Conservation (phyloP, 1,284 basidiomycete species). For the Coniferiporia weirii region DNA sequence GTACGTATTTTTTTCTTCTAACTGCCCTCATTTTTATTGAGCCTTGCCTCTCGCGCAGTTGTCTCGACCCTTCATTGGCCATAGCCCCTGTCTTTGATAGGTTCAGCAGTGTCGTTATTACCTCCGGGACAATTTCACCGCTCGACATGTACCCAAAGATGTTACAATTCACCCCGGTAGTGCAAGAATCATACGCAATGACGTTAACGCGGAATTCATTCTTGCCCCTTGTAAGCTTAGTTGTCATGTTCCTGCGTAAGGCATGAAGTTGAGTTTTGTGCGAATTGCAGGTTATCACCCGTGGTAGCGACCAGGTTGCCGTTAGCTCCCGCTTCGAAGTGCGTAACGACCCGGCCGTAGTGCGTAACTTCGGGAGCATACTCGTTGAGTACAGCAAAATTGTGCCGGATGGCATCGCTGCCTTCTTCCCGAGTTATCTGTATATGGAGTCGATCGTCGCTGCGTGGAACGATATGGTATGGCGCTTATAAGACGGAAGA, state of each 20-base stretch:
- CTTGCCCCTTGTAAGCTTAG: slow-evolving; percentile 75
- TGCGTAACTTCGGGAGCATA: slow-evolving; percentile 98
- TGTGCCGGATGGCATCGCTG: slow-evolving; percentile 98
- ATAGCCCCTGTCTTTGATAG: slow-evolving; percentile 98
- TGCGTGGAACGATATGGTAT: slow-evolving; percentile 99
- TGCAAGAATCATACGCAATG: slow-evolving; percentile 98
- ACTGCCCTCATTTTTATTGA: background rate
- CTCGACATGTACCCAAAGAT: slow-evolving; percentile 99
- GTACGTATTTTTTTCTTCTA: slow-evolving; percentile 42
- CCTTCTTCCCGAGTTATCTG: slow-evolving; percentile 98
- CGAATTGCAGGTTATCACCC: slow-evolving; percentile 80
- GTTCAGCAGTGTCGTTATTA: slow-evolving; percentile 98
- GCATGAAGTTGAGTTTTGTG: background rate
- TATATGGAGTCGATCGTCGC: slow-evolving; percentile 99
- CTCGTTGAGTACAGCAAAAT: slow-evolving; percentile 97
- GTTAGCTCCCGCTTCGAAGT: slow-evolving; percentile 99
- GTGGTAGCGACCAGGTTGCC: slow-evolving; percentile 97
- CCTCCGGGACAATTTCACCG: slow-evolving; percentile 97
- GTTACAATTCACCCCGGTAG: slow-evolving; percentile 96
- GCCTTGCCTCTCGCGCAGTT: slow-evolving; percentile 42
- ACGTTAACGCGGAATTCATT: slow-evolving; percentile 96
- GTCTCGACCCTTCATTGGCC: slow-evolving; percentile 95
- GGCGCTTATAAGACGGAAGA: slow-evolving; percentile 25
- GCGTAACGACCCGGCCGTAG: slow-evolving; percentile 97
- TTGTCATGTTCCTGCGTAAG: background rate